Evolutionary conservation across 257 asterid species (phyloP), one percentile per base, ranked within the genome.

Genomic region (Cinchona pubescens): DNA sequence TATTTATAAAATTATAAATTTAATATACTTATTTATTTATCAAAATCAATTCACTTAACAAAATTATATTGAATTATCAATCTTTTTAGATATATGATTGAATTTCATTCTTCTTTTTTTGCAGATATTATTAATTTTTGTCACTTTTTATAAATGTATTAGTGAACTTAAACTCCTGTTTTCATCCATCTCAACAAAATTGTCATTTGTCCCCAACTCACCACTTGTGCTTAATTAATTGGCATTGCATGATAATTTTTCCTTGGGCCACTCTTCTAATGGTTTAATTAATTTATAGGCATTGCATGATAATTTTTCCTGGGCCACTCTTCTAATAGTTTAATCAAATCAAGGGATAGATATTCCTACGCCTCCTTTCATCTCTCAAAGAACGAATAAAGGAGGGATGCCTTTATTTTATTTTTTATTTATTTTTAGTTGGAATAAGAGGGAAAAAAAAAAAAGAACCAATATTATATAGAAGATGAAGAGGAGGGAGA

Each of bases 171-270:
- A n/a, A n/a, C 27, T 69, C 19, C 19, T 40, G 16, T 55, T 30
- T 38, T 29, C 77, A 63, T 78, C 77, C 77, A 37, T 68, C 81
- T 69, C 75, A 69, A 58, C 45, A 40, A 62, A n/a, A 29, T 67
- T 45, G 43, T 46, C 73, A 64, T 63, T 53, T 66, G 35, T 46
- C 49, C 67, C 55, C 67, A 75, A 13, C 16, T n/a, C 35, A 35
- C 34, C 53, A 37, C 46, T 55, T 34, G n/a, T n/a, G 65, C 48
- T 72, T 11, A 67, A 15, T 0, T 15, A 55, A 38, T 1, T 21
- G 8, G 34, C 16, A 71, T 71, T 71, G 34, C 63, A 15, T 18
- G 74, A 5, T 14, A 53, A 23, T 21, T 32, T 34, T 62, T 62
- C 25, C 38, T 27, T 5, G 63, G 63, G 34, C 18, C 63, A 25